phyloP scores from a whole-genome alignment of 352 stramenopile genomes.

The Phytophthora meadii region DNA sequence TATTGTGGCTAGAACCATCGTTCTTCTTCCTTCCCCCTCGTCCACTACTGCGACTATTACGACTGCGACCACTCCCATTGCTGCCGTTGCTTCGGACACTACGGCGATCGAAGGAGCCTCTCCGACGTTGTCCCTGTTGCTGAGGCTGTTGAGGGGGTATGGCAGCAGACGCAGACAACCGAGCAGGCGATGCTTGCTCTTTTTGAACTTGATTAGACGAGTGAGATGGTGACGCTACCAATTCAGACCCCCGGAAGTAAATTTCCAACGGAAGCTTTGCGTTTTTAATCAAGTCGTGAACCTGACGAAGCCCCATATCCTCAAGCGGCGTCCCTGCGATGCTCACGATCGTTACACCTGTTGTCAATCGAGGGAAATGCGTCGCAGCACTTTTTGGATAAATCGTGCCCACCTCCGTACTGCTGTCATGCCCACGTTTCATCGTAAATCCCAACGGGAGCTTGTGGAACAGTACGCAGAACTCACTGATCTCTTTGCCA shows the following conservation, averaged over 20 bases:
- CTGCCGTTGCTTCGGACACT: slow-evolving; percentile 40
- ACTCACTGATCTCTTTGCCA: slow-evolving; percentile 53
- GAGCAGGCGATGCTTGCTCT: slow-evolving; percentile 15
- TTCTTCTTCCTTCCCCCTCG: slow-evolving; percentile 32
- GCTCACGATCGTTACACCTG: slow-evolving; percentile 76
- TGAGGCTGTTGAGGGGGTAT: slow-evolving; percentile 14
- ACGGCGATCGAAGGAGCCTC: slow-evolving; percentile 32
- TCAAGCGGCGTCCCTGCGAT: slow-evolving; percentile 69
- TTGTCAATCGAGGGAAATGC: slow-evolving; percentile 73
- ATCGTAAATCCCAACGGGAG: slow-evolving; percentile 88
- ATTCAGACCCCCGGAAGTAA: slow-evolving; percentile 51
- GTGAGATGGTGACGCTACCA: slow-evolving; percentile 10
- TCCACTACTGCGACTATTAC: slow-evolving; percentile 35
- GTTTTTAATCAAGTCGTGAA: slow-evolving; percentile 86
- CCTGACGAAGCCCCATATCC: slow-evolving; percentile 76
- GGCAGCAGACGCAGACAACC: slow-evolving; percentile 1
- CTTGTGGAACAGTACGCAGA: slow-evolving; percentile 84
- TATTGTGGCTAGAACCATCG: slow-evolving; percentile 10
- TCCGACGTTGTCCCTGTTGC: slow-evolving; percentile 23
- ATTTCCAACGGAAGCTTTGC: slow-evolving; percentile 77
- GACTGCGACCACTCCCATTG: slow-evolving; percentile 40
- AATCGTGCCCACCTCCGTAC: slow-evolving; percentile 84
- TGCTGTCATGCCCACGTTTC: slow-evolving; percentile 73
- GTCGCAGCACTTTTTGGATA: slow-evolving; percentile 80
- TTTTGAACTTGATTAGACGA: slow-evolving; percentile 16